phyloP scores from a whole-genome alignment of 164 flowering plant genomes.

The Saururus chinensis region DNA sequence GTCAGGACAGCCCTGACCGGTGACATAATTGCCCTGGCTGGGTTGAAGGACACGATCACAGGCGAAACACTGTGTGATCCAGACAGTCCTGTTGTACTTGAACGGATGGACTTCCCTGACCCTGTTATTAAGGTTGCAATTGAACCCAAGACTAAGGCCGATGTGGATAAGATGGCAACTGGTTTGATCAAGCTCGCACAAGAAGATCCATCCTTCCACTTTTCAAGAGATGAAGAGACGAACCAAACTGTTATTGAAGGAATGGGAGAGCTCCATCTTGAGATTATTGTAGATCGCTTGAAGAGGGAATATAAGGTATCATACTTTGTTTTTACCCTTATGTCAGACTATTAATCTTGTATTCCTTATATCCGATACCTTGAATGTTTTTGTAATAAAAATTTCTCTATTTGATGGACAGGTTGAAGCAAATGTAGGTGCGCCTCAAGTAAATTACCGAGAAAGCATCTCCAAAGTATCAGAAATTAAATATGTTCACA shows the following conservation, averaged over 20 bases:
- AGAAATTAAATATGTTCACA: slow-evolving; percentile 83
- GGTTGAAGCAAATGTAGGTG: slow-evolving; percentile 99
- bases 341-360: background rate
- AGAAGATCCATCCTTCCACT: slow-evolving; percentile 98
- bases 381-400: background rate
- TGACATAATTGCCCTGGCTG: slow-evolving; percentile 92
- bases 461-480: slow-evolving; percentile 79
- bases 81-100: slow-evolving; percentile 72
- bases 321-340: background rate
- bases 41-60: slow-evolving; percentile 86
- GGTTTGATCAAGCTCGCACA: slow-evolving; percentile 90
- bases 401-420: slow-evolving; percentile 12
- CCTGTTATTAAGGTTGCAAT: slow-evolving; percentile 98
- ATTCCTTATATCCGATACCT: background rate
- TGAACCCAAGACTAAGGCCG: slow-evolving; percentile 97
- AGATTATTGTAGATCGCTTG: slow-evolving; percentile 90
- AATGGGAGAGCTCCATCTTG: slow-evolving; percentile 99
- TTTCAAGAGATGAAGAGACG: slow-evolving; percentile 88
- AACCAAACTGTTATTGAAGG: slow-evolving; percentile 97
- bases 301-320: slow-evolving; percentile 88
- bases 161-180: slow-evolving; percentile 79
- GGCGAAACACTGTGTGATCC: slow-evolving; percentile 91
- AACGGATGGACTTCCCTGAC: slow-evolving; percentile 97
- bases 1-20: slow-evolving; percentile 71
- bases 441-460: slow-evolving; percentile 96